Evolutionary conservation across 495 filamentous ascomycete species (phyloP), one percentile per base, ranked within the genome.

Genomic region (Annulohypoxylon moriforme): DNA sequence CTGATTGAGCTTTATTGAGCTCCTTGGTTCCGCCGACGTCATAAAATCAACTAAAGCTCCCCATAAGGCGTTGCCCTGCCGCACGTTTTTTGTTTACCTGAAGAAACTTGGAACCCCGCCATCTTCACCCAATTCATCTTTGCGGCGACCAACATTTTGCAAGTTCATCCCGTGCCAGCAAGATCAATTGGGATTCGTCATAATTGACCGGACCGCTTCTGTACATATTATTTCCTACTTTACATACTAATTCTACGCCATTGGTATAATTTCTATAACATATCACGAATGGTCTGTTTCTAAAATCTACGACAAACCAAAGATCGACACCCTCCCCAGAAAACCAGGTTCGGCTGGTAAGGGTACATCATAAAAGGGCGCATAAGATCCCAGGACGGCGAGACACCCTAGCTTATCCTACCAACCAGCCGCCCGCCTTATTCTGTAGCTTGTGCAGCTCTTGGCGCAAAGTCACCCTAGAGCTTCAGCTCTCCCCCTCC

Each of bases 401-500:
- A 40, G 29, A 65, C 22, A 31, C 38, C 33, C 33, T 34, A 7
- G 42, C 5, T 25, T 22, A 47, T 34, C 60, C 56, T 33, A 44
- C 25, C 27, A 47, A 65, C 60, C 53, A 58, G 13, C 65, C 55
- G 47, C 33, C 68, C 68, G 69, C 69, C 69, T 68, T 31, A 46
- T 42, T 59, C 60, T 69, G 63, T 64, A 74, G 47, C 47, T 52
- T 13, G 33, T 52, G 47, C 47, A 25, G 66, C 62, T 74, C 71
- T 74, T 74, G 67, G 71, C 71, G 63, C 18, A 42, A 40, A 62
- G 58, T 50, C 58, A 24, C 31, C 56, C 42, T 60, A 56, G 34
- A 70, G 29, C 47, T 67, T 38, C 36, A 71, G 68, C 68, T 71
- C 49, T 29, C 58, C 57, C 33, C 50, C 57, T 38, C 58, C 31